These are phyloP conservation scores for Staphylotrichum longicolle DNA, from an alignment of 495 filamentous ascomycete species.

Conservation along the genomic window DNA sequence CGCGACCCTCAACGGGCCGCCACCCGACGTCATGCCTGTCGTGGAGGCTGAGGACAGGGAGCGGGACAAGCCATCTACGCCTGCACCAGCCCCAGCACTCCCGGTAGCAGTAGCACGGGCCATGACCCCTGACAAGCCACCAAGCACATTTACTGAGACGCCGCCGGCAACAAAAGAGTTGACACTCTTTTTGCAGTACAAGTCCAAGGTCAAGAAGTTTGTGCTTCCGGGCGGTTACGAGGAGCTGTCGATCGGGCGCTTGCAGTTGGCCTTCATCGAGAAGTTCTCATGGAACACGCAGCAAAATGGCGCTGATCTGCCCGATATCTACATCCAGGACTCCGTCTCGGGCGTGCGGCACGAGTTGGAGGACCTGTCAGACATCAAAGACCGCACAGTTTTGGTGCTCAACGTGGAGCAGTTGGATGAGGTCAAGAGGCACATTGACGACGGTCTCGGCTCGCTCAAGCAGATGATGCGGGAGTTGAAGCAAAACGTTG, in stretches of 20 bases:
- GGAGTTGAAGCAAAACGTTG: slow-evolving; percentile 72
- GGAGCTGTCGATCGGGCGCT: slow-evolving; percentile 76
- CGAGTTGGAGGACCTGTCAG: slow-evolving; percentile 89
- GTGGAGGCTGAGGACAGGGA: slow-evolving; percentile 35
- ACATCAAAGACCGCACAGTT: slow-evolving; percentile 93
- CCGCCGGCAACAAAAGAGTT: slow-evolving; percentile 82
- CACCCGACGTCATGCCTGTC: slow-evolving; percentile 39
- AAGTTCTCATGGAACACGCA: slow-evolving; percentile 99
- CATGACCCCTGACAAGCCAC: slow-evolving; percentile 44
- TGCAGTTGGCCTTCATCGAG: slow-evolving; percentile 98
- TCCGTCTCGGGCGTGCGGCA: slow-evolving; percentile 90
- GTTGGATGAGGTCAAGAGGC: slow-evolving; percentile 94
- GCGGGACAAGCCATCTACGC: slow-evolving; percentile 28
- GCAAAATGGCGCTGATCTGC: slow-evolving; percentile 86
- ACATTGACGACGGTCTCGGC: slow-evolving; percentile 91
- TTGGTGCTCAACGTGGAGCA: slow-evolving; percentile 90
- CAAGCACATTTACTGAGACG: slow-evolving; percentile 52
- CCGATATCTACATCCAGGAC: slow-evolving; percentile 97
- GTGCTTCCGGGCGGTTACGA: slow-evolving; percentile 78
- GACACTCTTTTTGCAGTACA: slow-evolving; percentile 96
- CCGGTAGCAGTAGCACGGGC: slow-evolving; percentile 16
- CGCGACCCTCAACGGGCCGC: slow-evolving; percentile 52
- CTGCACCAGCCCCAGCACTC: slow-evolving; percentile 17
- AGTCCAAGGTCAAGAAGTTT: slow-evolving; percentile 94
- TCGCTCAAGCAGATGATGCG: slow-evolving; percentile 76